phyloP scores from a whole-genome alignment of 768 basidiomycete species.

The Psilocybe sp. region DNA sequence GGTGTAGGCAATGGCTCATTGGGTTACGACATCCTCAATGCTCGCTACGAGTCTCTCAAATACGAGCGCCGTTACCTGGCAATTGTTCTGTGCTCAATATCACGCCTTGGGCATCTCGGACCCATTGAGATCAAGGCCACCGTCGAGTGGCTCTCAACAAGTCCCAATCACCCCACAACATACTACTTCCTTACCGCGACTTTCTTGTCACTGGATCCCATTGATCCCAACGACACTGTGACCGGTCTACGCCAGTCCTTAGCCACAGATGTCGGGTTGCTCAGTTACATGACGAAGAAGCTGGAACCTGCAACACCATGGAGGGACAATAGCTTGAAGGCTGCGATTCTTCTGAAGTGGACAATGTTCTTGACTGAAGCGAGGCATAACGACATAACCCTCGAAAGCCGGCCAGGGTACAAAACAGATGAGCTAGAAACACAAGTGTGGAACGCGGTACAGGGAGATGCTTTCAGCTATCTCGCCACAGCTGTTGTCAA shows the following conservation, averaged over 20 bases:
- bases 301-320: conserved; percentile 53
- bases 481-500: conserved; percentile 59
- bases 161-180: conserved; percentile 66
- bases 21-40: conserved; percentile 64
- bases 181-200: conserved; percentile 67
- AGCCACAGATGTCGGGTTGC: conserved; percentile 41
- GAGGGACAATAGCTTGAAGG: conserved; percentile 70
- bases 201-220: conserved; percentile 65
- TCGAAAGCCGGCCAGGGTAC: conserved; percentile 66
- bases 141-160: conserved; percentile 68
- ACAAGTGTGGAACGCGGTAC: conserved; percentile 80
- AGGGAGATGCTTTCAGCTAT: conserved; percentile 78
- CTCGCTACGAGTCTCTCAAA: conserved; percentile 69
- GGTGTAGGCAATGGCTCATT: conserved; percentile 45
- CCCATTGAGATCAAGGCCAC: conserved; percentile 58
- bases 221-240: conserved; percentile 47
- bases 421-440: conserved; percentile 78
- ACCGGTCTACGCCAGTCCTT: conserved; percentile 46
- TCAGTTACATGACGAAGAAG: conserved; percentile 59
- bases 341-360: conserved; percentile 80
- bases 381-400: conserved; percentile 60
- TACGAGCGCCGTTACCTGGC: conserved; percentile 72
- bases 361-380: conserved; percentile 80
- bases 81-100: conserved; percentile 58
- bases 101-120: conserved; percentile 59